These are phyloP conservation scores for Chloranthus sessilifolius DNA, from an alignment of 164 flowering plant genomes.

Conservation along the genomic window DNA sequence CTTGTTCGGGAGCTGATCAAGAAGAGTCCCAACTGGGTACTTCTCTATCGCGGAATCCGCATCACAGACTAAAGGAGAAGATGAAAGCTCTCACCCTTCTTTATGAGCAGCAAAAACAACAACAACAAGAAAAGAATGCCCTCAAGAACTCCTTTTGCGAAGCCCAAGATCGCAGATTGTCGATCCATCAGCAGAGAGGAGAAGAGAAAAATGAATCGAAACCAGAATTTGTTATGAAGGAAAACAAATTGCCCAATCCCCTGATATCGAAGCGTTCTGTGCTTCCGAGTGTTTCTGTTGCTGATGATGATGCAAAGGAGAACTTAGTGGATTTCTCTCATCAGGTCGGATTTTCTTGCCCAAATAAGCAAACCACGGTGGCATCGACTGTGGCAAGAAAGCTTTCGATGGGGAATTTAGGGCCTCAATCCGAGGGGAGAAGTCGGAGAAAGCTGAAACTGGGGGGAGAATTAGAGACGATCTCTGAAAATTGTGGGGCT, in stretches of 20 bases:
- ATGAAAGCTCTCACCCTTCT: slow-evolving; percentile 74
- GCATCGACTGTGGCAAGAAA: slow-evolving; percentile 42
- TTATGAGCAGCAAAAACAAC: slow-evolving; percentile 77
- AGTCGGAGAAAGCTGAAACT: slow-evolving; percentile 7
- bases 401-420: slow-evolving; percentile 50
- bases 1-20: slow-evolving; percentile 23
- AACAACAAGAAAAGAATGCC: slow-evolving; percentile 46
- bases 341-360: slow-evolving; percentile 44
- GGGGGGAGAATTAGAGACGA: slow-evolving; percentile 22
- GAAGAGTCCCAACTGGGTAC: slow-evolving; percentile 24
- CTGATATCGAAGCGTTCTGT: slow-evolving; percentile 33
- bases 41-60: slow-evolving; percentile 47
- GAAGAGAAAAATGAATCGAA: slow-evolving; percentile 21
- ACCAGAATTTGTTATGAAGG: slow-evolving; percentile 32
- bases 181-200: slow-evolving; percentile 35
- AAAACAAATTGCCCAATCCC: slow-evolving; percentile 34
- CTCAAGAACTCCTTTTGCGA: slow-evolving; percentile 25
- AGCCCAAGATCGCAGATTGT: slow-evolving; percentile 26
- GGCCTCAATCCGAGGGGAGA: slow-evolving; percentile 22
- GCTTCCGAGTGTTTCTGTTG: slow-evolving; percentile 14
- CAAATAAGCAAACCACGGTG: slow-evolving; percentile 19
- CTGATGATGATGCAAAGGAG: slow-evolving; percentile 48
- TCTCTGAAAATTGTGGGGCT: slow-evolving; percentile 23
- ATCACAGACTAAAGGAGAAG: slow-evolving; percentile 86
- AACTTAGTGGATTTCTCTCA: slow-evolving; percentile 35